Conservation (phyloP, 2,329 filamentous ascomycete genomes). For the Trichoderma lentiforme region DNA sequence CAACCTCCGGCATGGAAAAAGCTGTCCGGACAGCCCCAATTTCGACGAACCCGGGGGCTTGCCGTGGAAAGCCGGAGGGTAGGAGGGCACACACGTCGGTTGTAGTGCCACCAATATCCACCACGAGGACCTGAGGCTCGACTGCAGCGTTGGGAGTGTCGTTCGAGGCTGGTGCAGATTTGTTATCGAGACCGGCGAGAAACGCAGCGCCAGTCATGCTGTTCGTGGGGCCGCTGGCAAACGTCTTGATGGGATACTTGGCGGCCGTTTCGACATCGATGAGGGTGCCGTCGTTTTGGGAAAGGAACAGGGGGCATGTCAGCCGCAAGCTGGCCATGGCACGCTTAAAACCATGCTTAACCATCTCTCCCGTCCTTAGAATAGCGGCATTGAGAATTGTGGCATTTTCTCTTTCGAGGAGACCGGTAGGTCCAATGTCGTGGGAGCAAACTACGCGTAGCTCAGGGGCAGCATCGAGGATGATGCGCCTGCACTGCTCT, state of each 20-base stretch:
- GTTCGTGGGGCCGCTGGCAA: conserved; percentile 53
- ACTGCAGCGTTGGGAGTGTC: background rate
- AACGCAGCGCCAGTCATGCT: conserved; percentile 53
- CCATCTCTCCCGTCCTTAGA: conserved; percentile 43
- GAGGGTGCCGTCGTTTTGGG: conserved; percentile 53
- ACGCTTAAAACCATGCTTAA: conserved; percentile 45
- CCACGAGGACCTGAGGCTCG: conserved; percentile 42
- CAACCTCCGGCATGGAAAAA: conserved; percentile 55
- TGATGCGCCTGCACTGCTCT: conserved; percentile 36
- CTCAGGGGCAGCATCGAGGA: conserved; percentile 35
- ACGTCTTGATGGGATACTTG: conserved; percentile 50
- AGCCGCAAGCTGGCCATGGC: conserved; percentile 44
- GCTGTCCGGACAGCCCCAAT: conserved; percentile 58
- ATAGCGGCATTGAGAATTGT: conserved; percentile 54
- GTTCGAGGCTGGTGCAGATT: background rate
- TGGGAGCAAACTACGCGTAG: conserved; percentile 42
- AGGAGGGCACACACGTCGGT: conserved; percentile 58
- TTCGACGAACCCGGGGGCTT: conserved; percentile 56
- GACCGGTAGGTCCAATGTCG: conserved; percentile 42
- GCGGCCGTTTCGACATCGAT: conserved; percentile 46
- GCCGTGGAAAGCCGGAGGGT: conserved; percentile 57
- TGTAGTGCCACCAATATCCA: conserved; percentile 61
- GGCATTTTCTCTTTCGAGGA: conserved; percentile 50
- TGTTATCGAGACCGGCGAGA: conserved; percentile 45
- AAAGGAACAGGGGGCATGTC: conserved; percentile 45